Base-by-base conservation (phyloP, 2,329 filamentous ascomycete genomes). In the Fusarium sp. region DNA sequence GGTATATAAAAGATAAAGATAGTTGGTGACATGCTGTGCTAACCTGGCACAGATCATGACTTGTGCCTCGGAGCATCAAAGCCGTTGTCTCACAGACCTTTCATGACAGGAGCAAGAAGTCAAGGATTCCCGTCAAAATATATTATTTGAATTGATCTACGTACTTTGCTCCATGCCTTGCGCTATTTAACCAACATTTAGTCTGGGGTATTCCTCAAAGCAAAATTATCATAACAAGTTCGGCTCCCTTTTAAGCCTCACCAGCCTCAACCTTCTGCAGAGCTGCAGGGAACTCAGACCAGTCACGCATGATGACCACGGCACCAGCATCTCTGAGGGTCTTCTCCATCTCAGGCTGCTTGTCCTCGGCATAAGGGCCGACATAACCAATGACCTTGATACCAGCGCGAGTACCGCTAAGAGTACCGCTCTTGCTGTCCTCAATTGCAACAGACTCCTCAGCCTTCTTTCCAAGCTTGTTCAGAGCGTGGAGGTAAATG, bases 331-430 rank as follows among this genome's bases (percentile, higher is more conserved):
- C 86, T 13, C 73, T 81, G 73, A 93, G 78, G 29, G 84, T 77
- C 74, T 87, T 83, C 63, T 84, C 84, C 88, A 93, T 92, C 79
- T 90, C 85, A 46, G 85, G 81, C 80, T 86, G 82, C 79, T 90
- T 85, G 35, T 84, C 83, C 18, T 81, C 80, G 49, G 82, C 81
- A 79, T 95, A 96, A 58, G 91, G 91, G 36, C 94, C 94, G 29
- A 96, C 91, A 79, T 97, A 97, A 55, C 90, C 94, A 72, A 97
- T 89, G 66, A 91, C 89, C 65, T 88, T 90, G 75, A 97, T 96
- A 48, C 88, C 88, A 18, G 94, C 94, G 62, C 91, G 86, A 74
- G 90, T 88, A 59, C 79, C 84, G 69, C 91, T 93, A 58, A 91
- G 87, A 41, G 92, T 91, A 64, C 94, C 94, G 72, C 90, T 93